Evolutionary conservation across 2,329 filamentous ascomycete species (phyloP).

Genomic region (Colletotrichum echinochloae): DNA sequence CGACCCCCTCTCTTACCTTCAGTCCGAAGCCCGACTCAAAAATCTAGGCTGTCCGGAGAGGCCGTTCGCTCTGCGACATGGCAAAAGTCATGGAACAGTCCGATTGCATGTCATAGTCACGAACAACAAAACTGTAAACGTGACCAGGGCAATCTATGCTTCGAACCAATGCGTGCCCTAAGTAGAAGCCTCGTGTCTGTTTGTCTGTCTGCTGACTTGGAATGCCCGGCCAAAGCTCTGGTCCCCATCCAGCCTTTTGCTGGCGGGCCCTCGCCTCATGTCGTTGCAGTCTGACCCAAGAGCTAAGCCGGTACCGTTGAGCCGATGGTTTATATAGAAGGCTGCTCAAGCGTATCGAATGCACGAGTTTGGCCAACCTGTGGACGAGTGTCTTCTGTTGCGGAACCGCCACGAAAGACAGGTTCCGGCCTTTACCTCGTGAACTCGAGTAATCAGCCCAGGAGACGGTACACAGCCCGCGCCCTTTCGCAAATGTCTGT

Average conservation of each 20-base stretch:
- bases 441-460: too few relatives aligned
- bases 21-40: not conserved
- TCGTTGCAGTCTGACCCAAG: not conserved
- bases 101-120: not conserved
- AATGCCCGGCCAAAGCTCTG: constrained; percentile 34
- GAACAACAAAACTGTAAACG: not conserved
- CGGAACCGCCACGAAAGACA: not conserved
- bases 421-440: not conserved
- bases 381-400: not conserved
- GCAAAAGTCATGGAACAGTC: not conserved
- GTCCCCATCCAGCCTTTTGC: constrained; percentile 13
- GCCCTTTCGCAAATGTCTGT: not conserved
- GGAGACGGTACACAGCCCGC: not conserved
- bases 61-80: not conserved
- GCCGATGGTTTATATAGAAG: not conserved
- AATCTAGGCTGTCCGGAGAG: not conserved
- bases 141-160: constrained; percentile 12
- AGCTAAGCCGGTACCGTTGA: not conserved
- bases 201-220: not conserved
- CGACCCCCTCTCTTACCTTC: not conserved
- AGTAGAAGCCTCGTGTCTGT: not conserved
- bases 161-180: not conserved
- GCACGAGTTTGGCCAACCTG: constrained; percentile 3
- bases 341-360: constrained; percentile 4
- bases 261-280: not conserved